Percentiles rank a stretch among this genome's conserved stretches.
phyloP scores from a whole-genome alignment of 441 rosid species.

The Gossypium schwendimanii region DNA sequence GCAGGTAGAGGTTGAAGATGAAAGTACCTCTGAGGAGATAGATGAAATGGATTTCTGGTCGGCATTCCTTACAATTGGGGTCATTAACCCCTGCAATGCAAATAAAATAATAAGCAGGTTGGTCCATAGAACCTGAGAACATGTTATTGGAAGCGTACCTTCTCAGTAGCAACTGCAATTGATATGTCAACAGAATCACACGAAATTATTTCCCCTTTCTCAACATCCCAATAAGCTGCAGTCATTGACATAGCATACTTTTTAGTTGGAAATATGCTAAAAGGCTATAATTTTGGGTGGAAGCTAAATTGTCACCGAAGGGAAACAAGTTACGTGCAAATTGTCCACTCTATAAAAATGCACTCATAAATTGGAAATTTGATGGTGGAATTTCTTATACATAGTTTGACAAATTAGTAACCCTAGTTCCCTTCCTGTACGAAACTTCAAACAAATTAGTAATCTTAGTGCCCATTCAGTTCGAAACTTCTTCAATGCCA shows the following conservation, averaged over 20 bases:
- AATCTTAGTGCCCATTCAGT: not conserved
- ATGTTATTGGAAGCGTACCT: constrained; percentile 41
- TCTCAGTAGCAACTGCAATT: constrained; percentile 95
- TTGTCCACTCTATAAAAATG: not conserved
- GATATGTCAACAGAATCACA: constrained; percentile 81
- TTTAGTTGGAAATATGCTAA: constrained; percentile 7
- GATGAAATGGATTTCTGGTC: constrained; percentile 88
- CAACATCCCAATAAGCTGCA: constrained; percentile 82
- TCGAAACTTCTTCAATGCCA: constrained; percentile 8
- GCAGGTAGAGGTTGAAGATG: not conserved
- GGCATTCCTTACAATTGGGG: constrained; percentile 84
- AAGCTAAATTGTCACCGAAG: not conserved
- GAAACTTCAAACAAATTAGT: constrained; percentile 5
- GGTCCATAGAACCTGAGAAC: constrained; percentile 8
- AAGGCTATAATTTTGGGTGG: not conserved
- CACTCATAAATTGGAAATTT: not conserved
- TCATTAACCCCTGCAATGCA: constrained; percentile 81
- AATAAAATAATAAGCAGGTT: constrained; percentile 20
- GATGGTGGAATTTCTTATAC: not conserved
- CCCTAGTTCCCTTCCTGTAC: not conserved
- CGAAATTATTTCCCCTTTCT: constrained; percentile 59
- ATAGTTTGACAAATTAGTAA: not conserved
- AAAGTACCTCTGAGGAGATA: constrained; percentile 72
- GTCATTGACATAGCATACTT: constrained; percentile 19
- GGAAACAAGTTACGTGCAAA: not conserved